Conservation (phyloP, 768 basidiomycete species). For the Plicaturopsis crispa region DNA sequence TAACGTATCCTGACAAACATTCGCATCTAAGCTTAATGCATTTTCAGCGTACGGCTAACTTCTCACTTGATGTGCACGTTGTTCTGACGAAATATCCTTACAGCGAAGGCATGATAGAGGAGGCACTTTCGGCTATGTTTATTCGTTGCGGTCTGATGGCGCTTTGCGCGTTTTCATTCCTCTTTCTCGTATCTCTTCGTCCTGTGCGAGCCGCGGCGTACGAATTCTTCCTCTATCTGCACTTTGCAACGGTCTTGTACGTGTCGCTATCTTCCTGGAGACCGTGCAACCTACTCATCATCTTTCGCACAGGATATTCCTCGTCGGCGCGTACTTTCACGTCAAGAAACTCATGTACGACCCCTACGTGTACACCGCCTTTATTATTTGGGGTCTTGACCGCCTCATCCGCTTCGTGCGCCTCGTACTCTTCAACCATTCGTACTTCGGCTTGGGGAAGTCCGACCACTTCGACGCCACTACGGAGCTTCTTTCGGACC, state of each 20-base stretch:
- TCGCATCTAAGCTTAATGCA: too few species aligned
- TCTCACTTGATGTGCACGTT: too few species aligned
- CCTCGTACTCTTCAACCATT: slow-evolving; percentile 34
- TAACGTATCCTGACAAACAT: too few species aligned
- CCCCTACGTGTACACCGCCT: slow-evolving; percentile 38
- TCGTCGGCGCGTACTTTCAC: slow-evolving; percentile 24
- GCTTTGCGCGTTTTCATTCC: slow-evolving; percentile 28
- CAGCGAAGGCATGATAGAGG: too few species aligned
- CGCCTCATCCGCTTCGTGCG: slow-evolving; percentile 40
- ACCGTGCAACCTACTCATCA: too few species aligned
- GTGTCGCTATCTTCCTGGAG: too few species aligned
- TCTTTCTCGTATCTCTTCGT: slow-evolving; percentile 40
- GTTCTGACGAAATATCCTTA: too few species aligned
- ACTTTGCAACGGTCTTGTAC: slow-evolving; percentile 36
- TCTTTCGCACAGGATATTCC: slow-evolving; percentile 21
- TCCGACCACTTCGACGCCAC: too few species aligned
- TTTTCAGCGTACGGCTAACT: too few species aligned
- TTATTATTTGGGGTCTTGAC: slow-evolving; percentile 51
- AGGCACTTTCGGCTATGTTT: too few species aligned
- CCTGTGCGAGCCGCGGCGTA: slow-evolving; percentile 38
- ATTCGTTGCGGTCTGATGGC: slow-evolving; percentile 36
- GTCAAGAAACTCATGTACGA: slow-evolving; percentile 10
- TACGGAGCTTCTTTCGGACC: slow-evolving; percentile 37
- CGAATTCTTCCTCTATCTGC: slow-evolving; percentile 44
- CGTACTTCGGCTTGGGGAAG: too few species aligned